Percentiles rank a stretch among this genome's conserved stretches.
Evolutionary conservation across 2,329 filamentous ascomycete genomes (phyloP).

Genomic region (Akanthomyces uredinophilus): DNA sequence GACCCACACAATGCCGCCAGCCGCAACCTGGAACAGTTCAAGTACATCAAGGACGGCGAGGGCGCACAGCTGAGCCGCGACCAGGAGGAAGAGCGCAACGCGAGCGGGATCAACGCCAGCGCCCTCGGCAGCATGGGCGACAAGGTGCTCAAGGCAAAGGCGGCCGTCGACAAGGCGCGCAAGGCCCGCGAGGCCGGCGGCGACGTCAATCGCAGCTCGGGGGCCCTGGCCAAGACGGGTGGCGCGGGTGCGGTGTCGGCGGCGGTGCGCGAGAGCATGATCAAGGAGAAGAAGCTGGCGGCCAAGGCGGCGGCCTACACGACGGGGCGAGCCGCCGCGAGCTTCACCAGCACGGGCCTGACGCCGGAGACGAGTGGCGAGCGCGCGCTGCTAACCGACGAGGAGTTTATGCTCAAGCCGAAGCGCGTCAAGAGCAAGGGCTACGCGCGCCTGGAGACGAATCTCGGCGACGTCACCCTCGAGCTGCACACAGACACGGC

Average conservation of each 20-base stretch:
- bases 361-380: slow-evolving; percentile 88
- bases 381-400: slow-evolving; percentile 79
- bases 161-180: slow-evolving; percentile 86
- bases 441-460: slow-evolving; percentile 86
- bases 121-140: slow-evolving; percentile 72
- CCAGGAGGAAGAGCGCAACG: slow-evolving; percentile 61
- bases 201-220: slow-evolving; percentile 50
- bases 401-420: slow-evolving; percentile 94
- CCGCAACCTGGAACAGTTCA: slow-evolving; percentile 80
- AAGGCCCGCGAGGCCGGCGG: slow-evolving; percentile 61
- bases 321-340: slow-evolving; percentile 84
- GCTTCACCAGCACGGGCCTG: slow-evolving; percentile 90
- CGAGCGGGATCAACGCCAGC: slow-evolving; percentile 68
- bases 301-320: slow-evolving; percentile 89
- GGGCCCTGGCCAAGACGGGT: slow-evolving; percentile 35
- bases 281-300: slow-evolving; percentile 56
- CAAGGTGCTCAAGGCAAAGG: slow-evolving; percentile 87
- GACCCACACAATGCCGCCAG: slow-evolving; percentile 87
- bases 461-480: slow-evolving; percentile 75
- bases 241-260: slow-evolving; percentile 18
- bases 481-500: slow-evolving; percentile 89
- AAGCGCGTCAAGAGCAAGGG: slow-evolving; percentile 84
- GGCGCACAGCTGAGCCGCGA: slow-evolving; percentile 63
- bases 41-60: slow-evolving; percentile 79
- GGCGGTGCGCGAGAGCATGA: slow-evolving; percentile 31